Evolutionary conservation across 306 rosid genomes (phyloP), one percentile per base, ranked within the genome.

Genomic region (Corylus avellana): DNA sequence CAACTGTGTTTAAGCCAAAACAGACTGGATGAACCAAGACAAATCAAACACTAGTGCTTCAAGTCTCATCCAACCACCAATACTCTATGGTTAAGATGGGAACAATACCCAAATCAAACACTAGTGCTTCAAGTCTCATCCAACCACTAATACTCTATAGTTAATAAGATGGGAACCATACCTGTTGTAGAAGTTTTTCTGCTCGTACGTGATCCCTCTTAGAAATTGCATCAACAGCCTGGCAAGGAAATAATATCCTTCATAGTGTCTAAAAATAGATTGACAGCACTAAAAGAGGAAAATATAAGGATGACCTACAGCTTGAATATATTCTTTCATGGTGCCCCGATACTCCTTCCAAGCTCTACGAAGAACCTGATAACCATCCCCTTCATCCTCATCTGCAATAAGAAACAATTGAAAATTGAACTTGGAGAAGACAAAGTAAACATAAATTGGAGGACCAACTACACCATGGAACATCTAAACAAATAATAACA

Each of bases 191-290:
- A 77, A 95, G 90, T 71, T 82, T 95, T 44, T 42, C 76, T 11
- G 96, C 97, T 77, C 81, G 90, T 76, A 10, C 85, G 16, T 58
- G 84, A 76, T 95, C 90, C 46, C 91, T 85, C 47, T 88, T 62
- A 32, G 88, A 78, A 83, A 78, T 89, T 83, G 94, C 96, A n/a
- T 88, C 97, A 54, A 91, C 80, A 71, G 97, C 98, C 99, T 93
- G 85, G 55, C 79, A 84, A 77, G 80, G 74, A 79, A 83, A 70
- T 68, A 57, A 75, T 73, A 68, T 74, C 75, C 54, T 61, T 74
- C 81, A 74, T 57, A 85, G 70, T 76, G 82, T 69, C 35, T 29
- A 74, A 75, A 80, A 54, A 7, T 72, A 27, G 47, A 66, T 42
- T 37, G 51, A 67, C 13, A 72, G 58, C 68, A 29, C 58, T 68